Percentiles rank a stretch among this genome's conserved stretches.
These are phyloP conservation scores for Adenanthera pavonina DNA, from an alignment of 306 rosid genomes.

Conservation along the genomic window DNA sequence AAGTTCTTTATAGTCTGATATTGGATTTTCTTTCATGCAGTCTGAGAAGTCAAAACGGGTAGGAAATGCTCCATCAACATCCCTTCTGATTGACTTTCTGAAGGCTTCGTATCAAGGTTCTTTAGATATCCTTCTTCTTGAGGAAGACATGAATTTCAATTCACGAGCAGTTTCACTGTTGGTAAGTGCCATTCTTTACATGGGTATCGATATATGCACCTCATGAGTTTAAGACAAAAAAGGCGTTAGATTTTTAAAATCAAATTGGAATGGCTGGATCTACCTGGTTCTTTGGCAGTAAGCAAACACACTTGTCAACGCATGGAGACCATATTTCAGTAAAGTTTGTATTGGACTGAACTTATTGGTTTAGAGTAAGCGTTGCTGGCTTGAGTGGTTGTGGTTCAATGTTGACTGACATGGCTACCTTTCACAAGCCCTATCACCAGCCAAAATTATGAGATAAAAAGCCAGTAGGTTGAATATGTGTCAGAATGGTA, in stretches of 20 bases:
- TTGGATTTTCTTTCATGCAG: slow-evolving; percentile 50
- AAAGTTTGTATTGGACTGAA: neutral
- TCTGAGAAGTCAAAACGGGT: slow-evolving; percentile 86
- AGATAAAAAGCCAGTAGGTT: neutral
- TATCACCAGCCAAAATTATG: neutral
- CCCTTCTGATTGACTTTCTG: slow-evolving; percentile 71
- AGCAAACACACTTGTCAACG: slow-evolving; percentile 15
- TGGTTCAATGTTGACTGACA: neutral
- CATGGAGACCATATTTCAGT: slow-evolving; percentile 4
- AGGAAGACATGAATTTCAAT: slow-evolving; percentile 82
- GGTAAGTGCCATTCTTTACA: slow-evolving; percentile 50
- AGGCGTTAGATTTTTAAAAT: neutral
- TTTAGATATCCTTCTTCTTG: slow-evolving; percentile 77
- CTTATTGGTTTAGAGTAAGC: neutral
- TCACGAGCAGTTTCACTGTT: slow-evolving; percentile 70
- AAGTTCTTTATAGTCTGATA: slow-evolving; percentile 13
- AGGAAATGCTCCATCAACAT: slow-evolving; percentile 77
- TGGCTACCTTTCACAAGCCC: neutral
- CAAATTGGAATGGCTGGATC: slow-evolving; percentile 17
- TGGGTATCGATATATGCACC: slow-evolving; percentile 12
- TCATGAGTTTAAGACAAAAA: slow-evolving; percentile 18
- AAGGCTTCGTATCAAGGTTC: slow-evolving; percentile 67
- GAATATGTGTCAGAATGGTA: too few species aligned
- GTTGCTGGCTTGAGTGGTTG: neutral
- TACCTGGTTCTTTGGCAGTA: slow-evolving; percentile 20